Evolutionary conservation across 2,329 filamentous ascomycete species (phyloP).

Genomic region (Metarhizium guizhouense): DNA sequence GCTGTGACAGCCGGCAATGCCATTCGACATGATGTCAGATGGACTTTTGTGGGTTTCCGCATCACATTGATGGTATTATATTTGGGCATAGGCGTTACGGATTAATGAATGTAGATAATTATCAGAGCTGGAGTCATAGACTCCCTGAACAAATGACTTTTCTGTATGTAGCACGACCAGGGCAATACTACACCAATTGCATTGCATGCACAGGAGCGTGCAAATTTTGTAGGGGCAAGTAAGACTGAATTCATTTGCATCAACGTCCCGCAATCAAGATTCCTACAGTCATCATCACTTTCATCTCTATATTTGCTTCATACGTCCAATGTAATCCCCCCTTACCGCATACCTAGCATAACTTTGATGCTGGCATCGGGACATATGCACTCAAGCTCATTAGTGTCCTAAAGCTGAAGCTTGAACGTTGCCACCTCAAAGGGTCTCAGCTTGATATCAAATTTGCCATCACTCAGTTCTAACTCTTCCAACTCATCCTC

Average conservation of each 20-base stretch:
- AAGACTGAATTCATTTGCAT: not conserved
- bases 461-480: slow-evolving; percentile 36
- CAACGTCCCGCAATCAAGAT: not conserved
- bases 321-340: not conserved
- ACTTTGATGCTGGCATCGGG: slow-evolving; percentile 11
- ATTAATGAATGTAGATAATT: slow-evolving; percentile 12
- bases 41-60: slow-evolving; percentile 2
- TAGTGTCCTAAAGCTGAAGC: slow-evolving; percentile 38
- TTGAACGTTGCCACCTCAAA: slow-evolving; percentile 83
- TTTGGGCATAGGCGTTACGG: slow-evolving; percentile 14
- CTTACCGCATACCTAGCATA: slow-evolving; percentile 7
- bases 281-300: not conserved
- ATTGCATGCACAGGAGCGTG: too few relatives aligned
- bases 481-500: slow-evolving; percentile 76
- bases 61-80: too few relatives aligned
- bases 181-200: not conserved
- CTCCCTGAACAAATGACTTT: not conserved
- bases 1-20: not conserved
- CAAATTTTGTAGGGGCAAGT: not conserved
- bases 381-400: slow-evolving; percentile 18
- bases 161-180: not conserved
- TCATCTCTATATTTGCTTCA: not conserved
- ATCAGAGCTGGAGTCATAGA: not conserved
- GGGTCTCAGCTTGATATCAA: slow-evolving; percentile 59
- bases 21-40: slow-evolving; percentile 8